Conservation (phyloP, 1,139 yeast species). For the Blastobotrys malaysiensis region DNA sequence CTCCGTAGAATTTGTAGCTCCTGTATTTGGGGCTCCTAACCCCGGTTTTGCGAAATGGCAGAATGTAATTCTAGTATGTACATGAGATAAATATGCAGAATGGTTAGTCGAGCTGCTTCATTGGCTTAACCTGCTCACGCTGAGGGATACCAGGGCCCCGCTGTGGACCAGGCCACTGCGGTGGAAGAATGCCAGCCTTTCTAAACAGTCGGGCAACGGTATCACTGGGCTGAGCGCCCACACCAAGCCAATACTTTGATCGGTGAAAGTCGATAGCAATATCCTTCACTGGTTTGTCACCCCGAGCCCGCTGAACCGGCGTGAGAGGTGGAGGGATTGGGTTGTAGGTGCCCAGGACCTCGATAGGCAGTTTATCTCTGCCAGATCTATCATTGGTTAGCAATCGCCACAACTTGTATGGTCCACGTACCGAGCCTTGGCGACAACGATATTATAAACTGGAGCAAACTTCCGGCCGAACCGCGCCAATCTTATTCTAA, state of each 20-base stretch:
- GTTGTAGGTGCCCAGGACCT: constrained; percentile 90
- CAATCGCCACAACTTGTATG: neutral
- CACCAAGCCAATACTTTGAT: constrained; percentile 97
- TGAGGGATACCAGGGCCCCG: constrained; percentile 22
- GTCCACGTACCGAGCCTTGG: constrained; percentile 46
- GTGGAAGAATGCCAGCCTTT: constrained; percentile 56
- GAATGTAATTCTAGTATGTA: neutral
- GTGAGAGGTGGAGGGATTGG: constrained; percentile 74
- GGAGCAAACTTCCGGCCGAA: constrained; percentile 90
- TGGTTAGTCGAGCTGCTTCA: constrained; percentile 5
- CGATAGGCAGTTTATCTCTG: constrained; percentile 82
- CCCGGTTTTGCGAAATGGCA: too few species aligned
- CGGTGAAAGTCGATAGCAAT: constrained; percentile 79
- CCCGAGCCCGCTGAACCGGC: constrained; percentile 46
- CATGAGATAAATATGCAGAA: constrained; percentile 3
- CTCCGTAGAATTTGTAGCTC: too few species aligned
- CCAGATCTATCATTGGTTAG: constrained; percentile 41
- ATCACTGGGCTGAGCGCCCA: constrained; percentile 95
- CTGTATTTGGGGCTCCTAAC: too few species aligned
- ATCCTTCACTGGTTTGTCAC: constrained; percentile 69
- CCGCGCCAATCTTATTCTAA: constrained; percentile 77
- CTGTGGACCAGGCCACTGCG: constrained; percentile 55
- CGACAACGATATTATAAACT: constrained; percentile 84
- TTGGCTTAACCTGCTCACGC: constrained; percentile 15
- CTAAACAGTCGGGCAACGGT: constrained; percentile 72